These are phyloP conservation scores for Sporothrix globosa DNA, from an alignment of 2,329 filamentous ascomycete species.

Conservation along the genomic window DNA sequence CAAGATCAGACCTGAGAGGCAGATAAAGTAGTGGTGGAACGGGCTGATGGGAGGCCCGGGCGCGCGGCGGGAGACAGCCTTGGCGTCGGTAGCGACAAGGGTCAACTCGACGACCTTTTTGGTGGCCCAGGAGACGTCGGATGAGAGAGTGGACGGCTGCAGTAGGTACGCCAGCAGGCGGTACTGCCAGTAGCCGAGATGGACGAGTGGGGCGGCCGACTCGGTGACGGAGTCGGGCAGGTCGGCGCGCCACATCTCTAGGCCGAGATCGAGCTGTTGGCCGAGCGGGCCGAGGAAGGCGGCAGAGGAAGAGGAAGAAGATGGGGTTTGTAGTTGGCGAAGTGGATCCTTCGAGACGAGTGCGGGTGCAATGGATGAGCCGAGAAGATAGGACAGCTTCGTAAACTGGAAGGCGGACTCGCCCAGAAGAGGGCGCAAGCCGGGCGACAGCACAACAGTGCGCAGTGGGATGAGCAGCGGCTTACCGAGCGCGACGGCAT, in stretches of 20 bases:
- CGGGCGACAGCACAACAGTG: conserved; percentile 61
- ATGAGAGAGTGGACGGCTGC: conserved; percentile 57
- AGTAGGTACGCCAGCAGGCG: conserved; percentile 66
- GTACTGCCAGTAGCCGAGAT: conserved; percentile 71
- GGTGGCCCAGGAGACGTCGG: conserved; percentile 63
- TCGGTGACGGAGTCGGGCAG: conserved; percentile 62
- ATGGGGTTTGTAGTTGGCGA: neutral
- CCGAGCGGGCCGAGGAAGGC: conserved; percentile 46
- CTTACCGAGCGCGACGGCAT: conserved; percentile 67
- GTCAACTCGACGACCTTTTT: conserved; percentile 63
- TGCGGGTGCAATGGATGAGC: conserved; percentile 50
- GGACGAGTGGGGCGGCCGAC: conserved; percentile 58
- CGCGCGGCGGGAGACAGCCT: conserved; percentile 35
- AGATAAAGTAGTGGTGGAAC: conserved; percentile 68
- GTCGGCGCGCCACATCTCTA: conserved; percentile 68
- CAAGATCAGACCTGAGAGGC: conserved; percentile 50
- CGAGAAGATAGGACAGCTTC: conserved; percentile 56
- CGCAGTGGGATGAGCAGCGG: conserved; percentile 66
- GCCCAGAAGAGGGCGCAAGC: conserved; percentile 63
- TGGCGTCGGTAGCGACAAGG: conserved; percentile 45
- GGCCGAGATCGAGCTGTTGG: conserved; percentile 57
- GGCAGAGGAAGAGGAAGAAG: conserved; percentile 45
- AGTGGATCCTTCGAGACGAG: conserved; percentile 5
- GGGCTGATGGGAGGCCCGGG: conserved; percentile 61
- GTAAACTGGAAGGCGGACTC: conserved; percentile 66